Percentiles rank a stretch among this genome's conserved stretches.
These are phyloP conservation scores for Aspergillus coremiiformis DNA, from an alignment of 495 filamentous ascomycete species.

Conservation along the genomic window DNA sequence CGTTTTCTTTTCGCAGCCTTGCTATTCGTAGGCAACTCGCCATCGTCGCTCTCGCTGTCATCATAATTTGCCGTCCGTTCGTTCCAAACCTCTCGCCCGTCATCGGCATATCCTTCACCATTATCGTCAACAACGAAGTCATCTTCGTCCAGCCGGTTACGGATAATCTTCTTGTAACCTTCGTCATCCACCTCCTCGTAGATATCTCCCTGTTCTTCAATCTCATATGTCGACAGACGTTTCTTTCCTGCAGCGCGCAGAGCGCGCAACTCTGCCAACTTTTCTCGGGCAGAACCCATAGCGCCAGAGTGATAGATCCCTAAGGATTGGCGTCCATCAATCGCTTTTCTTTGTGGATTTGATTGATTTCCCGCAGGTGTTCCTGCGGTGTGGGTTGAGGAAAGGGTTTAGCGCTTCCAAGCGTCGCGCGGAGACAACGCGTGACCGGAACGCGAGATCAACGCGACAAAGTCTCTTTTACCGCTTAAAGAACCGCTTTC, in stretches of 20 bases:
- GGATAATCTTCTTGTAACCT: slow-evolving; percentile 91
- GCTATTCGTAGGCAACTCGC: slow-evolving; percentile 54
- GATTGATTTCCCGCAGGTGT: not conserved
- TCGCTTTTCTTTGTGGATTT: not conserved
- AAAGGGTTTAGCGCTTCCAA: slow-evolving; percentile 7
- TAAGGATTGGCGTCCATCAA: slow-evolving; percentile 10
- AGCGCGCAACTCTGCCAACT: slow-evolving; percentile 71
- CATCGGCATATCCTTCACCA: slow-evolving; percentile 89
- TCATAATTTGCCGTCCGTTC: slow-evolving; percentile 50
- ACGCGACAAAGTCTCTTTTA: slow-evolving; percentile 13
- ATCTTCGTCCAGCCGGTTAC: slow-evolving; percentile 81
- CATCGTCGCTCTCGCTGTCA: slow-evolving; percentile 63
- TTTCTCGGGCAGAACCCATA: slow-evolving; percentile 38
- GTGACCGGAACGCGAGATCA: slow-evolving; percentile 16
- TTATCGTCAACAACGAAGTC: slow-evolving; percentile 97
- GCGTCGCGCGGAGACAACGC: slow-evolving; percentile 12
- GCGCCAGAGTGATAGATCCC: slow-evolving; percentile 4
- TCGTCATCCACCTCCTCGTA: slow-evolving; percentile 98
- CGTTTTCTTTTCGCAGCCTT: slow-evolving; percentile 79
- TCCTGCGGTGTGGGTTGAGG: slow-evolving; percentile 1
- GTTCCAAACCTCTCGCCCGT: slow-evolving; percentile 96
- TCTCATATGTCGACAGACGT: slow-evolving; percentile 77
- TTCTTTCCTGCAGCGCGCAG: slow-evolving; percentile 87
- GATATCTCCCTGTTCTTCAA: slow-evolving; percentile 74
- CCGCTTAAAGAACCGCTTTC: too few relatives aligned